Conservation (phyloP, 345 rosid genomes). For the Bruguiera parviflora region DNA sequence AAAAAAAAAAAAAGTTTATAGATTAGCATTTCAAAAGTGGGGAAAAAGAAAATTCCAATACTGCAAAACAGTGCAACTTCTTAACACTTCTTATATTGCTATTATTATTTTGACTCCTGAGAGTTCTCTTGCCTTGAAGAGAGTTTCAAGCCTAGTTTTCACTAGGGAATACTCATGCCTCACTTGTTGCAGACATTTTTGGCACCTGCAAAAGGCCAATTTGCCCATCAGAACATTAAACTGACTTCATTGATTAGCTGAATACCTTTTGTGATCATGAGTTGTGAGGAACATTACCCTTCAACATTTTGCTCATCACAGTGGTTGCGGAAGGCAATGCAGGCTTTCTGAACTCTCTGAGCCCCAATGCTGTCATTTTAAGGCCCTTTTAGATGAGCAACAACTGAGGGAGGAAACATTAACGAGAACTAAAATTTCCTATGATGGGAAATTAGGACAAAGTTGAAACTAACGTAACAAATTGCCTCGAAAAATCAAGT, state of each 20-base stretch:
- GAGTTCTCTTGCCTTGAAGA: constrained; percentile 41
- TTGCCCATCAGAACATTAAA: constrained; percentile 3
- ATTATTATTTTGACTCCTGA: not conserved
- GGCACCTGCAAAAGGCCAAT: constrained; percentile 42
- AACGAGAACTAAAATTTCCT: not conserved
- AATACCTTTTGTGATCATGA: not conserved
- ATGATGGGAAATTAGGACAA: not conserved
- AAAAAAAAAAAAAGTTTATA: not conserved
- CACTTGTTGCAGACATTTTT: constrained; percentile 53
- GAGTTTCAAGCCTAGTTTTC: constrained; percentile 56
- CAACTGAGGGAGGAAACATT: not conserved
- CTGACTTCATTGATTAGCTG: not conserved
- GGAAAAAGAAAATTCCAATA: not conserved
- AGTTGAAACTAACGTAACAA: not conserved
- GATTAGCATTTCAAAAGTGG: no score
- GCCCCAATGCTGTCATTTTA: constrained; percentile 49
- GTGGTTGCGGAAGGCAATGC: constrained; percentile 44
- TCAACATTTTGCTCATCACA: constrained; percentile 45
- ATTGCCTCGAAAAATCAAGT: not conserved
- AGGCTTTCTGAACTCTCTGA: constrained; percentile 49
- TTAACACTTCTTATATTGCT: not conserved
- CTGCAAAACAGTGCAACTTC: not conserved
- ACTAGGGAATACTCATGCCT: constrained; percentile 47
- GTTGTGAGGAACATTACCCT: constrained; percentile 34
- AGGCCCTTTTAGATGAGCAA: not conserved